These are phyloP conservation scores for Tubosaeta brunneosetosa DNA, from an alignment of 768 basidiomycete species.

Conservation along the genomic window DNA sequence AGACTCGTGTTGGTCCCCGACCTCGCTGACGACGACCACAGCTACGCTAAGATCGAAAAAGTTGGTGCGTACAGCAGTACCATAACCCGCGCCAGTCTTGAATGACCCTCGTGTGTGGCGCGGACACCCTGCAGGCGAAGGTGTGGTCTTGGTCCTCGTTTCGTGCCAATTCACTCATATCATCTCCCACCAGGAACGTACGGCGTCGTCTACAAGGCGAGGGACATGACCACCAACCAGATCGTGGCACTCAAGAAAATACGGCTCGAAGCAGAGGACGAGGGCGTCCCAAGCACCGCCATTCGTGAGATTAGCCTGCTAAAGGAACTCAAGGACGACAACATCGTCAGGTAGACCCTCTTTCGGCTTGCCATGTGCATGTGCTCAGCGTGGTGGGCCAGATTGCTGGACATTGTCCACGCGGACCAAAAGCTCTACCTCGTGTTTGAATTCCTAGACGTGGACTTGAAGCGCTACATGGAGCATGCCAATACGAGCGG, in stretches of 20 bases:
- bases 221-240: conserved; percentile 69
- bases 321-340: conserved; percentile 94
- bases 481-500: conserved; percentile 74
- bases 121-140: conserved; percentile 38
- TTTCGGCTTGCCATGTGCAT: not conserved
- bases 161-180: conserved; percentile 3
- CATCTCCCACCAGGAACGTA: conserved; percentile 70
- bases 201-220: conserved; percentile 97
- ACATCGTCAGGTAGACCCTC: conserved; percentile 75
- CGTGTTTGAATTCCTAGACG: conserved; percentile 96
- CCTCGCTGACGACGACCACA: conserved; percentile 35
- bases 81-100: conserved; percentile 2
- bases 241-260: conserved; percentile 99
- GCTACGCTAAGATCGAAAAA: conserved; percentile 98
- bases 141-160: conserved; percentile 17
- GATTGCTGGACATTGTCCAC: conserved; percentile 94
- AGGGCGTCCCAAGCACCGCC: conserved; percentile 96
- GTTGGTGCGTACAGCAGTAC: conserved; percentile 65
- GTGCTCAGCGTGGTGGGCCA: conserved; percentile 30
- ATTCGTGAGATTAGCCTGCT: conserved; percentile 97
- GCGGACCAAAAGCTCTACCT: conserved; percentile 96
- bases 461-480: conserved; percentile 96
- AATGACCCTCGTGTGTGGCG: conserved; percentile 17
- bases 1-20: conserved; percentile 4
- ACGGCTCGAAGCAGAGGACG: conserved; percentile 95